phyloP scores from a whole-genome alignment of 768 basidiomycete genomes.

The Trametes maxima region DNA sequence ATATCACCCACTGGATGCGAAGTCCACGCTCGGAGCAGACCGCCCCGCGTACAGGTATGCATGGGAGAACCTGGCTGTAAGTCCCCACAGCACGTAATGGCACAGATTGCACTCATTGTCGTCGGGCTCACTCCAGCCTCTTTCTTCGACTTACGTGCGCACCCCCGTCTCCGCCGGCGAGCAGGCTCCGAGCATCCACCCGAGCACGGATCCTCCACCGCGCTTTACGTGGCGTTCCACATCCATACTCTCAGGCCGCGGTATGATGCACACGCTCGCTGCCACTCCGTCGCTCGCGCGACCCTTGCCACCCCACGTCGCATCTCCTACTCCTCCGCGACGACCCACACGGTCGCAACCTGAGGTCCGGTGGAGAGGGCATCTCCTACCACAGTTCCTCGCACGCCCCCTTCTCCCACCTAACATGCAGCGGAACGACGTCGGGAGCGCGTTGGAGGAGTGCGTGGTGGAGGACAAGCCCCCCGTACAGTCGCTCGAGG shows the following conservation, averaged over 20 bases:
- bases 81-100: conserved; percentile 1
- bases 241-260: not conserved
- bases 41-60: not conserved
- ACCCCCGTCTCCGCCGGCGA: not conserved
- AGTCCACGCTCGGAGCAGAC: not conserved
- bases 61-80: conserved; percentile 26
- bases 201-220: not conserved
- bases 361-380: conserved; percentile 18
- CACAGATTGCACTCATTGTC: not conserved
- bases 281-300: conserved; percentile 2
- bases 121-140: conserved; percentile 13
- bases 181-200: not conserved
- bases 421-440: not conserved
- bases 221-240: conserved; percentile 2
- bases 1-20: not conserved
- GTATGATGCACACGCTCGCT: conserved; percentile 8
- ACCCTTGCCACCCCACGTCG: not conserved
- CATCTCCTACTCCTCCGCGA: not conserved
- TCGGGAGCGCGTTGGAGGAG: not conserved
- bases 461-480: not conserved
- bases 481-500: conserved; percentile 23
- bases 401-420: conserved; percentile 3
- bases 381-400: conserved; percentile 10
- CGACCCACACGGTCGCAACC: not conserved
- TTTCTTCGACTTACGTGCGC: conserved; percentile 18